Conservation (phyloP, 2,329 filamentous ascomycete genomes). For the Macrophomina pseudophaseolina region DNA sequence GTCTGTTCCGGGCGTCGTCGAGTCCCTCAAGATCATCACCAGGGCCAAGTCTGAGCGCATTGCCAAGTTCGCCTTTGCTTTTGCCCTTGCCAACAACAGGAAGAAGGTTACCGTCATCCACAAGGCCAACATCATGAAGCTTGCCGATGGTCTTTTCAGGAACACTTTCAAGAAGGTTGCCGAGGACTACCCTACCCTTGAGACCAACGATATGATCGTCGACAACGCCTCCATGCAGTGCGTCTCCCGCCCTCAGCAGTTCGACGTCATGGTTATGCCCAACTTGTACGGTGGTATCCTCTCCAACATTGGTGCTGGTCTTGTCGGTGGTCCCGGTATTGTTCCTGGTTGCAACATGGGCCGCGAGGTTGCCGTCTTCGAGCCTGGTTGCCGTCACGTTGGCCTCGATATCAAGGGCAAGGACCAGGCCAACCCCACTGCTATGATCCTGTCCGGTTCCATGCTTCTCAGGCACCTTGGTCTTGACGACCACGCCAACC, state of each 20-base stretch:
- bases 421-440: slow-evolving; percentile 98
- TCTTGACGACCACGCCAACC: slow-evolving; percentile 96
- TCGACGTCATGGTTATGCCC: slow-evolving; percentile 99
- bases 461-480: slow-evolving; percentile 98
- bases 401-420: slow-evolving; percentile 99
- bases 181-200: slow-evolving; percentile 92
- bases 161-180: slow-evolving; percentile 93
- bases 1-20: slow-evolving; percentile 92
- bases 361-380: slow-evolving; percentile 95
- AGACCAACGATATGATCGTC: slow-evolving; percentile 99
- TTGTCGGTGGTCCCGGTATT: slow-evolving; percentile 95
- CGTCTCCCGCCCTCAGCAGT: slow-evolving; percentile 94
- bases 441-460: slow-evolving; percentile 89
- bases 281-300: slow-evolving; percentile 99
- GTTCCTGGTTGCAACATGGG: slow-evolving; percentile 99
- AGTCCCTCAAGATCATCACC: slow-evolving; percentile 99
- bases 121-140: slow-evolving; percentile 99
- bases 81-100: slow-evolving; percentile 97
- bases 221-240: slow-evolving; percentile 99
- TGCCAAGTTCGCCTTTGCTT: slow-evolving; percentile 97
- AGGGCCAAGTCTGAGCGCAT: slow-evolving; percentile 99
- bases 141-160: slow-evolving; percentile 97
- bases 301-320: slow-evolving; percentile 97
- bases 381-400: slow-evolving; percentile 98
- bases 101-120: slow-evolving; percentile 99